A percentile compares a stretch with the other conserved stretches of the same genome.
Conservation (phyloP, 2,329 filamentous ascomycete genomes). For the Curvularia hawaiiensis region DNA sequence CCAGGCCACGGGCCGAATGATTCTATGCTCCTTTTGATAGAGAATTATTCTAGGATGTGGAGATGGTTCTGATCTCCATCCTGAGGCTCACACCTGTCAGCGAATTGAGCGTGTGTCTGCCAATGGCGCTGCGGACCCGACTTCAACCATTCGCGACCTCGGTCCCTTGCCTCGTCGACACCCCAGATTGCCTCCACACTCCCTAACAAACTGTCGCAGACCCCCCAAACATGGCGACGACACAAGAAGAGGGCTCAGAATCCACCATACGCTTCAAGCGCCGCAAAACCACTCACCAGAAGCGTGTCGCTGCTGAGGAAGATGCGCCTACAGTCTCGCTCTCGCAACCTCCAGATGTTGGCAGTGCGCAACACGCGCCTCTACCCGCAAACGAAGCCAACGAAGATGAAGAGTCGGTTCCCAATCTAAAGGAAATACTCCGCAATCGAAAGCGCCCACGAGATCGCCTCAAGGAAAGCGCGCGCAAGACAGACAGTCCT, state of each 20-base stretch:
- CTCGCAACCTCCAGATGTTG: slow-evolving; percentile 14
- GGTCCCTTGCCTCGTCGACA: not conserved
- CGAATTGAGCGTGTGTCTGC: slow-evolving; percentile 1
- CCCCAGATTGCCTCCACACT: not conserved
- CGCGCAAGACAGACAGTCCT: slow-evolving; percentile 25
- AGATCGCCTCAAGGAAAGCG: slow-evolving; percentile 28
- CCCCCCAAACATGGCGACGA: slow-evolving; percentile 20
- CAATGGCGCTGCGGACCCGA: slow-evolving; percentile 9
- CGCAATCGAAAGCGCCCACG: slow-evolving; percentile 39
- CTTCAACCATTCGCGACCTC: slow-evolving; percentile 7
- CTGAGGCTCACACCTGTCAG: not conserved
- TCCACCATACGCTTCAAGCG: slow-evolving; percentile 40
- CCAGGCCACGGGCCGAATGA: not conserved
- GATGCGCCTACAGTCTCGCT: slow-evolving; percentile 10
- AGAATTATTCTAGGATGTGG: not conserved
- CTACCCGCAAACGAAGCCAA: slow-evolving; percentile 12
- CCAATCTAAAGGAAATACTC: slow-evolving; percentile 39
- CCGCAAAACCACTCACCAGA: slow-evolving; percentile 36
- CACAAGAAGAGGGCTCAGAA: slow-evolving; percentile 18
- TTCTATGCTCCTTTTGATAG: not conserved
- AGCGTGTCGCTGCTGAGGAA: slow-evolving; percentile 26
- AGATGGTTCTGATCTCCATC: not conserved
- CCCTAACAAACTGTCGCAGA: slow-evolving; percentile 3
- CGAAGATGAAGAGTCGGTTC: slow-evolving; percentile 27
- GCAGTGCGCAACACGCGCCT: slow-evolving; percentile 13